A percentile compares a stretch with the other conserved stretches of the same genome.
phyloP scores from a whole-genome alignment of 495 filamentous ascomycete genomes.

The Xylaria acuta region DNA sequence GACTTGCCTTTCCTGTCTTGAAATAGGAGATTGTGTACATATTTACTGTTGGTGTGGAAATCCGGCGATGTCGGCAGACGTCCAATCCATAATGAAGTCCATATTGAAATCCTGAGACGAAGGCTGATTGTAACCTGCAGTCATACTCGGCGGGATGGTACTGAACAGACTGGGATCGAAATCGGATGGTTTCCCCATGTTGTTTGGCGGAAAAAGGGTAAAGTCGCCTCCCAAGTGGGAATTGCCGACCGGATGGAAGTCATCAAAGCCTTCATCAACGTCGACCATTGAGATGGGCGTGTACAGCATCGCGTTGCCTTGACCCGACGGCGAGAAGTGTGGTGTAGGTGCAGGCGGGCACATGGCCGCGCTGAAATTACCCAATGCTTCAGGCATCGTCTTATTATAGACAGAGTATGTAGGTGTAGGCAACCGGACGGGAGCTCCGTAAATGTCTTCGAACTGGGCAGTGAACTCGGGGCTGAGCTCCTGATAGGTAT shows the following conservation, averaged over 20 bases:
- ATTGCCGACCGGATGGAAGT: conserved; percentile 42
- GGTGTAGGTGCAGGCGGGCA: conserved; percentile 48
- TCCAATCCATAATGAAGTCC: conserved; percentile 50
- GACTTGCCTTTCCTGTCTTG: background rate
- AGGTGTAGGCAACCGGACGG: conserved; percentile 50
- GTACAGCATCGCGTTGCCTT: conserved; percentile 68
- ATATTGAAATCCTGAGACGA: conserved; percentile 51
- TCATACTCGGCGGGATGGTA: conserved; percentile 44
- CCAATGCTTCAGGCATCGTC: conserved; percentile 44
- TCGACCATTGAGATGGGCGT: conserved; percentile 61
- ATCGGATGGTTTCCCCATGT: conserved; percentile 35
- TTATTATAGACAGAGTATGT: conserved; percentile 48
- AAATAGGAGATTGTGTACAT: conserved; percentile 27
- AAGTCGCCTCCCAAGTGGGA: conserved; percentile 53
- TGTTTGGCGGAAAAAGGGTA: conserved; percentile 48
- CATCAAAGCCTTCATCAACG: conserved; percentile 58
- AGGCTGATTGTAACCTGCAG: conserved; percentile 48
- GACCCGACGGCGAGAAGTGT: conserved; percentile 67
- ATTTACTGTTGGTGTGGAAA: conserved; percentile 31
- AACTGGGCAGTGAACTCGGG: conserved; percentile 54
- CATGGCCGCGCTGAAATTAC: conserved; percentile 39
- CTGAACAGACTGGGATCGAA: conserved; percentile 46
- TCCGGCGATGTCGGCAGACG: conserved; percentile 41
- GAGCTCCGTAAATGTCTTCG: conserved; percentile 63
- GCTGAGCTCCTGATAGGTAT: conserved; percentile 51